Conservation (phyloP, 208 protist species). For the Naegleria lovaniensis region DNA sequence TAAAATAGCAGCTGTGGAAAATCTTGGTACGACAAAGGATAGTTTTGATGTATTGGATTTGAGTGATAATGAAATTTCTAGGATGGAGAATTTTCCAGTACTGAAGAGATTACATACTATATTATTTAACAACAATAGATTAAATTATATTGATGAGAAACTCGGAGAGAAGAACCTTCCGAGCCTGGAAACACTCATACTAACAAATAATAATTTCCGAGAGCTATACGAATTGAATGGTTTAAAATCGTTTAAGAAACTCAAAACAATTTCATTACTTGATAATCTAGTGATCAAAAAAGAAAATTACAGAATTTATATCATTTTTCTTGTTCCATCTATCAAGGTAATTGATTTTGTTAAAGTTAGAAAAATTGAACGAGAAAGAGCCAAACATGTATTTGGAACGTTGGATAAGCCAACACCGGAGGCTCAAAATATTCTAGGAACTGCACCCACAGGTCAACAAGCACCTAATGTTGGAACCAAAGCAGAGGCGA, state of each 20-base stretch:
- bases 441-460: not conserved
- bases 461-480: no score
- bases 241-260: not conserved
- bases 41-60: conserved; percentile 20
- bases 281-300: conserved; percentile 7
- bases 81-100: not conserved
- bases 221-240: not conserved
- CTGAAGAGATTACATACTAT: not conserved
- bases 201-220: conserved; percentile 19
- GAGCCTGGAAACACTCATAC: not conserved
- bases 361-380: not conserved
- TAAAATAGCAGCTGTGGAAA: not conserved
- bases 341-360: not conserved
- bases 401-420: not conserved
- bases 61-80: not conserved
- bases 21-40: not conserved
- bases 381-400: not conserved
- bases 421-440: not conserved
- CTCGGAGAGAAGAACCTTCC: not conserved
- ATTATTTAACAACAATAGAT: not conserved
- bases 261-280: not conserved
- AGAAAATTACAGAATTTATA: not conserved
- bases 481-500: not conserved
- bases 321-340: not conserved
- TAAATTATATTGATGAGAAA: not conserved